These are phyloP conservation scores for Phytophthora tentaculata DNA, from an alignment of 352 stramenopile genomes.

Conservation along the genomic window DNA sequence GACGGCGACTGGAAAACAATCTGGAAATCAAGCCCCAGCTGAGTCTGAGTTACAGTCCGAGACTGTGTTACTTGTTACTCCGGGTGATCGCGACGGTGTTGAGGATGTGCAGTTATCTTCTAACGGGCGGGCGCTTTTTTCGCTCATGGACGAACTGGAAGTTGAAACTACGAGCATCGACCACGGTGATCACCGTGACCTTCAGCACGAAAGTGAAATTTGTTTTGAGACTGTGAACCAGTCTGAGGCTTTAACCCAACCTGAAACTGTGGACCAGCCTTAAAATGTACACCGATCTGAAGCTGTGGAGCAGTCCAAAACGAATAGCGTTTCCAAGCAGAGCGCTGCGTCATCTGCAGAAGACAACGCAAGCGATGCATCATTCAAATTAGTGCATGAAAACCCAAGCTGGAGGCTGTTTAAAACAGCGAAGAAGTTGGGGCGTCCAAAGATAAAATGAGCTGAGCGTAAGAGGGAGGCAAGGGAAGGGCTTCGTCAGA, in stretches of 20 bases:
- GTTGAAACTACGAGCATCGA: not conserved
- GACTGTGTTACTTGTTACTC: too few species aligned
- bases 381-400: not conserved
- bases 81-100: not conserved
- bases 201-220: too few species aligned
- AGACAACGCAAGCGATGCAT: not conserved
- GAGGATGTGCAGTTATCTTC: not conserved
- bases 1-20: too few species aligned
- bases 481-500: not conserved
- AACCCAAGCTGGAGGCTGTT: not conserved
- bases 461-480: not conserved
- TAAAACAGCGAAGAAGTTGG: constrained; percentile 1
- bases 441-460: not conserved
- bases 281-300: not conserved
- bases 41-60: too few species aligned
- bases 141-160: not conserved
- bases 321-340: not conserved
- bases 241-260: too few species aligned
- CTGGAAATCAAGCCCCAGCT: too few species aligned
- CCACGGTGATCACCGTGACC: not conserved
- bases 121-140: not conserved
- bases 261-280: not conserved
- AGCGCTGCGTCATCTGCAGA: not conserved
- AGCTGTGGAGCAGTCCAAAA: not conserved
- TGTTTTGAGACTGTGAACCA: too few species aligned